Evolutionary conservation across 2,329 filamentous ascomycete species (phyloP), one percentile per base, ranked within the genome.

Genomic region (Byssothecium circinans): DNA sequence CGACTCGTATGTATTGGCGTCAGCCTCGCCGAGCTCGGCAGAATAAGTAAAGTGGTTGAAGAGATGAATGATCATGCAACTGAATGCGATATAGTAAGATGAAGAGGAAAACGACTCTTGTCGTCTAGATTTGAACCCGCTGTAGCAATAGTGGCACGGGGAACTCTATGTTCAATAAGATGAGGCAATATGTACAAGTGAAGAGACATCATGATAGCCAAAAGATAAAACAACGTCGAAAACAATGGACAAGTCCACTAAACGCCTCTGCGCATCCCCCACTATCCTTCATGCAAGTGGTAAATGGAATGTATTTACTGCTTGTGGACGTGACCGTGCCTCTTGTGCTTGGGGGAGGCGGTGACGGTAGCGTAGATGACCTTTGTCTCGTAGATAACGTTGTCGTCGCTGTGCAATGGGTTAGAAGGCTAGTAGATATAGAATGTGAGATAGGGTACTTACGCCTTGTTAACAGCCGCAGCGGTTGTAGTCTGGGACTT

Each of bases 321-420:
- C 40, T 17, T 42, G 40, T 25, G 40, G 40, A 23, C 10, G 15
- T 34, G n/a, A 6, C 17, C 18, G 39, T 57, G 57, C 41, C 54
- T 53, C 50, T 46, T 52, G 45, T 57, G 47, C 30, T 39, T 49
- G 11, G 58, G 57, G 2, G 56, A 62, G 33, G 61, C 41, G 2
- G 62, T 67, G 4, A 66, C 29, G 4, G 60, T 65, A 30, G 52
- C 51, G 41, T 53, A 55, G 18, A 60, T 45, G 2, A 56, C 52
- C 22, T 40, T 47, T 33, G 61, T 64, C 8, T 64, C 54, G 27
- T 57, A 58, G 43, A 64, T 45, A 44, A 64, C 49, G 47, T 45
- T 54, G 34, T 45, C 49, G 41, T 43, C 45, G 43, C 18, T 34
- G 33, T 34, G 23, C 12, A 20, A 27, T 29, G 20, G 25, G 19